Conservation (phyloP, 352 stramenopile genomes). For the Phytopythium vexans region DNA sequence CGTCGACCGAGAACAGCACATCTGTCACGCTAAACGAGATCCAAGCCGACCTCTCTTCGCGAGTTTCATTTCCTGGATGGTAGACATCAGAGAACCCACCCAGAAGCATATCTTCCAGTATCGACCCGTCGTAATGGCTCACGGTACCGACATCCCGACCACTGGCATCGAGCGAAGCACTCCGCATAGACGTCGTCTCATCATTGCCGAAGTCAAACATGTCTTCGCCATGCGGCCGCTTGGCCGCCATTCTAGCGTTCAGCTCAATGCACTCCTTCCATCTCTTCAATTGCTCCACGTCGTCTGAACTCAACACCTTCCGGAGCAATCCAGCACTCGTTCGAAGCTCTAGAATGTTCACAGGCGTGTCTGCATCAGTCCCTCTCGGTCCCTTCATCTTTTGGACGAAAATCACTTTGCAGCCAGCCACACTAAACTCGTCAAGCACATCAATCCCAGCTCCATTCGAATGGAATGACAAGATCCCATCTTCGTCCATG, state of each 20-base stretch:
- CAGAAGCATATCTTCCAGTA: slow-evolving; percentile 49
- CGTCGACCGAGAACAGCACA: slow-evolving; percentile 55
- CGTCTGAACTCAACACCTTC: slow-evolving; percentile 68
- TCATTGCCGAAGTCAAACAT: slow-evolving; percentile 17
- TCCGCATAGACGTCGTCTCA: slow-evolving; percentile 17
- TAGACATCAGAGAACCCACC: slow-evolving; percentile 78
- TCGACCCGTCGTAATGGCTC: slow-evolving; percentile 19
- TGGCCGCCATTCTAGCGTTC: slow-evolving; percentile 38
- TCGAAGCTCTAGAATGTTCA: slow-evolving; percentile 58
- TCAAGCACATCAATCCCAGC: slow-evolving; percentile 63
- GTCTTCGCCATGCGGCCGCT: slow-evolving; percentile 28
- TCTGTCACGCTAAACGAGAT: slow-evolving; percentile 72
- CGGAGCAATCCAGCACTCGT: slow-evolving; percentile 37
- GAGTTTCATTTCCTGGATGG: slow-evolving; percentile 34
- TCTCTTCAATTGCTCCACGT: slow-evolving; percentile 52
- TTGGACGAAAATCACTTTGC: slow-evolving; percentile 63
- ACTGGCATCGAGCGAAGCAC: slow-evolving; percentile 10
- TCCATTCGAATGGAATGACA: slow-evolving; percentile 72
- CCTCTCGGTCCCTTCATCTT: slow-evolving; percentile 57
- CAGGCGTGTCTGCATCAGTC: slow-evolving; percentile 13
- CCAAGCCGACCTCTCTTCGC: slow-evolving; percentile 57
- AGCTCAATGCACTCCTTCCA: slow-evolving; percentile 73
- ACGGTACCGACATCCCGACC: slow-evolving; percentile 3
- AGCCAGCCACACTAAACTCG: slow-evolving; percentile 57
- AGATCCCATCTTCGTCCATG: slow-evolving; percentile 59